Percentiles rank a stretch among this genome's conserved stretches.
These are phyloP conservation scores for Ramalina intermedia DNA, from an alignment of 495 filamentous ascomycete genomes.

Conservation along the genomic window DNA sequence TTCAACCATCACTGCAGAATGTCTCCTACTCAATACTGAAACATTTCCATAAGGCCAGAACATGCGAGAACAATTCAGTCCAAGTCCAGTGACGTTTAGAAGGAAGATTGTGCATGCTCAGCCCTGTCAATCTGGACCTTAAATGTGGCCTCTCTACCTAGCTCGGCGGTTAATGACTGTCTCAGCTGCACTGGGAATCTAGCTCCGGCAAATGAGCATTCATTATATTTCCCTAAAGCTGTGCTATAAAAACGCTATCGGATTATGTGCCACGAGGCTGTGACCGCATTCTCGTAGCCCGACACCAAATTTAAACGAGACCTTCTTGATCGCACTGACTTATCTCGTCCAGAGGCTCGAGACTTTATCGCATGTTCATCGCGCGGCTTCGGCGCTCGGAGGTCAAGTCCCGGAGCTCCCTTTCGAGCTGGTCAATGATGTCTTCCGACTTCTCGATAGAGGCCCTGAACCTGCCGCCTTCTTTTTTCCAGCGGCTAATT, in stretches of 20 bases:
- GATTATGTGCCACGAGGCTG: no score
- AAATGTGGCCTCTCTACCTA: not conserved
- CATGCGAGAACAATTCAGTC: no score
- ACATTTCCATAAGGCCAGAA: no score
- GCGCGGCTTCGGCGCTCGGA: slow-evolving; percentile 23
- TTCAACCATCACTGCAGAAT: no score
- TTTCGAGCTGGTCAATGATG: slow-evolving; percentile 44
- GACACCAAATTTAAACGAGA: no score
- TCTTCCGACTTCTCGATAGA: slow-evolving; percentile 66
- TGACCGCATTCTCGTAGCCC: no score
- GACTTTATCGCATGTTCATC: no score
- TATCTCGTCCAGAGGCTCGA: no score
- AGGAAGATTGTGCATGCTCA: not conserved
- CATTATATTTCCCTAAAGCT: not conserved
- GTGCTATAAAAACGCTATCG: no score
- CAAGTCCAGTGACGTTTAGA: not conserved
- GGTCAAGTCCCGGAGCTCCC: slow-evolving; percentile 45
- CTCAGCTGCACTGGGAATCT: slow-evolving; percentile 9
- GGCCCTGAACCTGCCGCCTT: slow-evolving; percentile 50
- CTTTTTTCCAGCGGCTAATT: slow-evolving; percentile 68
- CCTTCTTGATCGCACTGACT: no score
- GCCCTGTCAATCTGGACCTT: slow-evolving; percentile 4
- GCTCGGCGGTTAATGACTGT: slow-evolving; percentile 12
- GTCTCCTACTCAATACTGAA: no score
- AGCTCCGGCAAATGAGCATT: slow-evolving; percentile 10